Percentiles rank a stretch among this genome's conserved stretches.
Evolutionary conservation across 306 rosid genomes (phyloP).

Genomic region (Aeschynomene evenia): DNA sequence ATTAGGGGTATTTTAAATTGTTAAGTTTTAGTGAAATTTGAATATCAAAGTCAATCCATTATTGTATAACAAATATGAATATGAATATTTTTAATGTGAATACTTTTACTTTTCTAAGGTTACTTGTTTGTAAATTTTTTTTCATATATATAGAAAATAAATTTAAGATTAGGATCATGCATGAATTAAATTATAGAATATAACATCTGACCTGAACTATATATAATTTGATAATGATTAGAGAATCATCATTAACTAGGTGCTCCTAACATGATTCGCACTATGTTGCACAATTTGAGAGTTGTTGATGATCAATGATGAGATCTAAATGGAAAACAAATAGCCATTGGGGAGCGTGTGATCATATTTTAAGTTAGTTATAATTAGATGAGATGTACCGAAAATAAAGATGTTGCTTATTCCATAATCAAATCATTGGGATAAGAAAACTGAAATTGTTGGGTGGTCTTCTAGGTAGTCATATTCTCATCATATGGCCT

Average conservation of each 20-base stretch:
- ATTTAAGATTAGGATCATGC: not conserved
- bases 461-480: slow-evolving; percentile 13
- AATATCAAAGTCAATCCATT: no score
- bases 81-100: no score
- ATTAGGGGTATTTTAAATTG: no score
- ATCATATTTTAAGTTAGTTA: slow-evolving; percentile 17
- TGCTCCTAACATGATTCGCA: slow-evolving; percentile 44
- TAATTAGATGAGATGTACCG: slow-evolving; percentile 7
- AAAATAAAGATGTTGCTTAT: not conserved
- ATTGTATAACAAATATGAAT: no score
- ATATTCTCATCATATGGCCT: not conserved
- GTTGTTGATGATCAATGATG: slow-evolving; percentile 12
- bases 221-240: slow-evolving; percentile 26
- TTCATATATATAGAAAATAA: no score
- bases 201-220: slow-evolving; percentile 29
- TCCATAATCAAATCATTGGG: slow-evolving; percentile 16
- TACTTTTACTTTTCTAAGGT: no score
- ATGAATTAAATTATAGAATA: slow-evolving; percentile 16
- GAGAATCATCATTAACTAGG: slow-evolving; percentile 19
- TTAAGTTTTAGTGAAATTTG: no score
- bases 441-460: slow-evolving; percentile 2
- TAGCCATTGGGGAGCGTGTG: slow-evolving; percentile 4
- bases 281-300: slow-evolving; percentile 38
- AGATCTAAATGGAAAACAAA: slow-evolving; percentile 13
- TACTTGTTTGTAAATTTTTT: no score